Base-by-base conservation (phyloP, 2,329 filamentous ascomycete species). In the Penicillium oxalicum region DNA sequence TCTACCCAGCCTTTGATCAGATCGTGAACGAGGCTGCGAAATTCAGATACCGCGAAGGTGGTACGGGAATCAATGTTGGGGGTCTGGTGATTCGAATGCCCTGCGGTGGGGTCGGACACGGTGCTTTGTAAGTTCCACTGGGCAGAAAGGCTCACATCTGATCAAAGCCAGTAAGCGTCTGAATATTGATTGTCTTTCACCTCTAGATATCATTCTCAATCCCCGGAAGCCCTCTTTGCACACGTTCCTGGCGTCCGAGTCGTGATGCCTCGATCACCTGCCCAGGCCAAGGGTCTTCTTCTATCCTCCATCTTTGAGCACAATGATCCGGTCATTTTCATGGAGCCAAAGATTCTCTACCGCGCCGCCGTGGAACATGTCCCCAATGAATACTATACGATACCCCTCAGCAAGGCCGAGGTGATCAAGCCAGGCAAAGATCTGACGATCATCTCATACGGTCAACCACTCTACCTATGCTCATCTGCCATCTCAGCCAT, bases 301-400 rank as follows among this genome's bases (percentile, higher is more conserved):
- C 75, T 95, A 3, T 79, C 86, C 3, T 80, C 86, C 0, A 89
- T 95, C 45, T 82, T 82, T 44, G 81, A 74, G 72, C 82, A 78
- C 61, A 88, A 89, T 53, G 91, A 96, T 66, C 91, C 91, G 0
- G 88, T 91, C 53, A 76, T 96, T 45, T 95, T 96, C 70, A 84
- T 96, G 84, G 91, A 96, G 67, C 91, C 91, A 39, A 96, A 96
- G 73, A 87, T 93, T 40, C 75, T 96, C 9, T 96, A 96, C 68
- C 84, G 91, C 18, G 90, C 91, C 0, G 88, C 91, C 0, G 88
- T 95, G 27, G 91, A 96, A 69, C 88, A 95, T 67, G 91, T 96
- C 1, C 91, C 91, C 0, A 80, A 83, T 1, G 85, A 82, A 24
- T 74, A 87, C 3, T 96, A 93, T 66, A 82, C 83, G n/a, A 77